Evolutionary conservation across 2,329 filamentous ascomycete species (phyloP).

Genomic region (Aspergillus japonicus): DNA sequence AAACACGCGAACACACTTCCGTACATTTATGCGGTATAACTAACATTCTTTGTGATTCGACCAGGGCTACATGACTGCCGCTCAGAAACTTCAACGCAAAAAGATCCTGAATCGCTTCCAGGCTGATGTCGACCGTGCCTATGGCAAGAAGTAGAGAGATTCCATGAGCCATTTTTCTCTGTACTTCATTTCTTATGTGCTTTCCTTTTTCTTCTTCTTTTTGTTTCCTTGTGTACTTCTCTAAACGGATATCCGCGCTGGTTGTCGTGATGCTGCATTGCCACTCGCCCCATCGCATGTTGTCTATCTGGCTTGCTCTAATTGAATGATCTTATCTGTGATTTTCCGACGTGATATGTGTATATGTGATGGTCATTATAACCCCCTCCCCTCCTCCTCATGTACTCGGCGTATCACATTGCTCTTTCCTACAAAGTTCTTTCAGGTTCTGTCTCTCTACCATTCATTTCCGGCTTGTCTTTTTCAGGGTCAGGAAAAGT

Average conservation of each 20-base stretch:
- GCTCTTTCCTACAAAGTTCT: not conserved
- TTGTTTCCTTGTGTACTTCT: conserved; percentile 11
- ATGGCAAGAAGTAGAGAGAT: conserved; percentile 46
- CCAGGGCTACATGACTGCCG: conserved; percentile 65
- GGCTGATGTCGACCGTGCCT: conserved; percentile 62
- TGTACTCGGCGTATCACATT: not conserved
- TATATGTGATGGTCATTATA: not conserved
- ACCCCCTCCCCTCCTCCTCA: not conserved
- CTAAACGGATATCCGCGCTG: conserved; percentile 7
- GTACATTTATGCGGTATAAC: not conserved
- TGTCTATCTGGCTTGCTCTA: conserved; percentile 5
- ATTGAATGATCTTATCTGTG: not conserved
- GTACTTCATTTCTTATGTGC: conserved; percentile 5
- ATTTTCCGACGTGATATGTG: not conserved
- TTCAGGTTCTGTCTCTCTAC: not conserved
- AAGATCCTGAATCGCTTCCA: conserved; percentile 63
- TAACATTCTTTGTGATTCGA: conserved; percentile 31
- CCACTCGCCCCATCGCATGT: not conserved
- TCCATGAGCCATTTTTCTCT: not conserved
- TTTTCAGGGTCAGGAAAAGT: not conserved
- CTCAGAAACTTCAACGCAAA: conserved; percentile 71
- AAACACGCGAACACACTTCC: not conserved
- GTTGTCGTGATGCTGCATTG: not conserved
- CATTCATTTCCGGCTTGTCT: not conserved
- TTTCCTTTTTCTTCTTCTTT: conserved; percentile 8